Base-by-base conservation (phyloP, 2,329 filamentous ascomycete genomes). In the Fragosphaeria purpurea region DNA sequence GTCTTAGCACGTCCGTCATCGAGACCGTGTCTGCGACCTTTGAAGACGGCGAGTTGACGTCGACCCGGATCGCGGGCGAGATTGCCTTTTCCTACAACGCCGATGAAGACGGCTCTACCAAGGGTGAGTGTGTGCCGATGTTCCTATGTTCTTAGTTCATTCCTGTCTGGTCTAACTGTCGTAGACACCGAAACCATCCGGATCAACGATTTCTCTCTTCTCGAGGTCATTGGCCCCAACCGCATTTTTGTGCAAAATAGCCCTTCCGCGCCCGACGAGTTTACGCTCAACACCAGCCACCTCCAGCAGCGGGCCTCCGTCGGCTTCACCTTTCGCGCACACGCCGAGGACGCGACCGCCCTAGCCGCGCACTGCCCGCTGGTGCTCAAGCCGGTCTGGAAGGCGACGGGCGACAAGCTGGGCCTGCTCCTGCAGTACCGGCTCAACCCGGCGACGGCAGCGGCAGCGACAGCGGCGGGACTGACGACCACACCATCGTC, bases 151-250 rank as follows among this genome's bases (percentile, higher is more conserved):
- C 22, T 42, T 41, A 4, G 39, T 11, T 47, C 5, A 7, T 7
- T 4, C 33, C 30, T 31, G 5, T 47, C 10, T 10, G 10, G 33
- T n/a, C 53, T 49, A 47, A 38, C 46, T 56, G 10, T 10, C 6
- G 9, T 13, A 80, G 76, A 68, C 22, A 70, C 72, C 34, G 77
- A 90, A 60, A 83, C 72, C 2, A 84, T 97, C 57, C 83, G 87
- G 22, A 79, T 98, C 53, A 88, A 95, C 61, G 93, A 95, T 63
- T 95, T 95, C 63, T 70, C 83, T 8, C 77, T 79, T n/a, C 76
- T 98, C 6, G 93, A 97, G 60, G 89, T 88, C 61, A 90, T 98
- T 51, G 90, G 89, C 0, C 89, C 90, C 1, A 98, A 98, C 64
- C 88, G 88, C 42, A 86, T 89, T 51, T 95, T 97, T 67, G 82